Conservation (phyloP, 371 early-diverging fungal species). For the Mucor sp. region DNA sequence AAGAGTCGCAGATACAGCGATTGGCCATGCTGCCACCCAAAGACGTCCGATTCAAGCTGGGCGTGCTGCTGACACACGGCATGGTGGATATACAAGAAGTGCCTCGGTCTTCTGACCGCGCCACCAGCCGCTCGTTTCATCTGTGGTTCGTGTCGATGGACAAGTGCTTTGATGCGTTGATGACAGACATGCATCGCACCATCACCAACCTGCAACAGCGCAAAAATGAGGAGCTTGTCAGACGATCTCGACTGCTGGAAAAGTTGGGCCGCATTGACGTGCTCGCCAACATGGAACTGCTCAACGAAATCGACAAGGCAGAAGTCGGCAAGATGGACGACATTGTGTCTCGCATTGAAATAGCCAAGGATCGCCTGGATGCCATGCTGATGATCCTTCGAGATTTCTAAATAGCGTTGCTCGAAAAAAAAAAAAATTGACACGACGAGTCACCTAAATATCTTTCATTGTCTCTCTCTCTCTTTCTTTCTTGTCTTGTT, state of each 20-base stretch:
- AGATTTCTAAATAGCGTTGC: constrained; percentile 51
- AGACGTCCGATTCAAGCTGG: constrained; percentile 69
- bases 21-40: constrained; percentile 75
- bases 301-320: constrained; percentile 59
- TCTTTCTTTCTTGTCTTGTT: neutral
- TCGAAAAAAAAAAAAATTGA: neutral
- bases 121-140: constrained; percentile 81
- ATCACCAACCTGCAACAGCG: constrained; percentile 72
- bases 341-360: constrained; percentile 56
- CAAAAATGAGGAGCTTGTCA: constrained; percentile 56
- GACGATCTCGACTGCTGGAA: constrained; percentile 63
- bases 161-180: constrained; percentile 58
- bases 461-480: neutral
- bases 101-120: constrained; percentile 81
- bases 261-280: constrained; percentile 81
- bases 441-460: neutral
- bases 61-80: constrained; percentile 60
- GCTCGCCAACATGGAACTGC: constrained; percentile 52
- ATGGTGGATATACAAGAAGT: constrained; percentile 77
- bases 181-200: constrained; percentile 62
- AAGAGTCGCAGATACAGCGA: constrained; percentile 74
- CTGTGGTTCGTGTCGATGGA: constrained; percentile 77
- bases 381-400: constrained; percentile 67
- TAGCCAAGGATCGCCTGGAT: constrained; percentile 64
- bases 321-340: constrained; percentile 54